Percentiles rank a stretch among this genome's conserved stretches.
Evolutionary conservation across 176 grass and related monocot genomes (phyloP).

Genomic region (Carex pumila): DNA sequence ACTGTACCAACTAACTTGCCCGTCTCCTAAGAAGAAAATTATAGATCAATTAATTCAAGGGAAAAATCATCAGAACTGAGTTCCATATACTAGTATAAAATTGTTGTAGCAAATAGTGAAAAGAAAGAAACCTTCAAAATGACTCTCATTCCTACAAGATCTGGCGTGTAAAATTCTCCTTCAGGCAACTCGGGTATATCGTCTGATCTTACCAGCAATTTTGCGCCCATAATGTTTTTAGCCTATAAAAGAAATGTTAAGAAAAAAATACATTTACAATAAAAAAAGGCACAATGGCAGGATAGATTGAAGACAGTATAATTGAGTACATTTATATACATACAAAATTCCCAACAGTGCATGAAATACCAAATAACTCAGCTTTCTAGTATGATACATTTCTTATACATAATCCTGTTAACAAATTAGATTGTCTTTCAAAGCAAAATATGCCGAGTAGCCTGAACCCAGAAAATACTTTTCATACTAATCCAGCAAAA

Average conservation of each 20-base stretch:
- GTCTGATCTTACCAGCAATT: conserved; percentile 48
- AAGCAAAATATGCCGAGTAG: background rate
- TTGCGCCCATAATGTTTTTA: conserved; percentile 74
- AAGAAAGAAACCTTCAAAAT: conserved; percentile 56
- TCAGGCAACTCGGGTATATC: conserved; percentile 75
- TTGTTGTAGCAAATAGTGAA: background rate
- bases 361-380: background rate
- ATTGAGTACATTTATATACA: background rate
- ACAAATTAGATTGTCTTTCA: background rate
- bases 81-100: background rate
- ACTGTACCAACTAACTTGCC: conserved; percentile 69
- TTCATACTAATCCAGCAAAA: background rate
- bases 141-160: conserved; percentile 84
- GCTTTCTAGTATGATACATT: background rate
- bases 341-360: background rate
- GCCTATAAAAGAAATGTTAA: conserved; percentile 42
- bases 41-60: background rate
- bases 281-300: background rate
- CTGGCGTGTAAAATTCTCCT: conserved; percentile 65
- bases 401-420: background rate
- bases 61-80: background rate
- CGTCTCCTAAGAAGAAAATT: conserved; percentile 41
- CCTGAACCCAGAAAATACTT: background rate
- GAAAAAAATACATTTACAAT: background rate
- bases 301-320: background rate